phyloP scores from a whole-genome alignment of 208 protist species.

The Leishmania guyanensis region DNA sequence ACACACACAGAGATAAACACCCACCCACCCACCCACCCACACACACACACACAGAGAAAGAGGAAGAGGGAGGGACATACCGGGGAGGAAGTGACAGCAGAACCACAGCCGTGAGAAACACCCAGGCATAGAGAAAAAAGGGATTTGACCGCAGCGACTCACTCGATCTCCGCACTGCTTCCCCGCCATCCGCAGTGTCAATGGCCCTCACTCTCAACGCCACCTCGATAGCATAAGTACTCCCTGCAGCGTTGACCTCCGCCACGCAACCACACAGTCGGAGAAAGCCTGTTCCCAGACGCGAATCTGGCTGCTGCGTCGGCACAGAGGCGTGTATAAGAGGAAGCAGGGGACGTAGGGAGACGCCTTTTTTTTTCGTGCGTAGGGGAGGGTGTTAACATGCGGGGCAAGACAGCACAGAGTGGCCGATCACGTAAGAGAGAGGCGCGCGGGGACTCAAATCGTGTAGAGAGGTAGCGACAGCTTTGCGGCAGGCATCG shows the following conservation, averaged over 20 bases:
- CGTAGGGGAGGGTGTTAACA: not conserved
- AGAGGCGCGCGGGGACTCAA: constrained; percentile 18
- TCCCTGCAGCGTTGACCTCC: not conserved
- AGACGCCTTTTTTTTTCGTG: too few relatives aligned
- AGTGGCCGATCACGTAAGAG: not conserved
- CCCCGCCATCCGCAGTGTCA: not conserved
- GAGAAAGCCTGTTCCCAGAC: not conserved
- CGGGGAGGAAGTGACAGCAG: not conserved
- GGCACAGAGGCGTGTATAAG: not conserved
- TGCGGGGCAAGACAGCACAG: not conserved
- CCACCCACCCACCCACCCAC: not conserved
- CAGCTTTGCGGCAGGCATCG: constrained; percentile 60
- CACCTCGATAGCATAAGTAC: not conserved
- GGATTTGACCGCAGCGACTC: not conserved
- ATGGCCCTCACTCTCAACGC: not conserved
- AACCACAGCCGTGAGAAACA: not conserved
- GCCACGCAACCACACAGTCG: not conserved
- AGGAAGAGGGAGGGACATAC: not conserved
- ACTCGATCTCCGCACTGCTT: not conserved
- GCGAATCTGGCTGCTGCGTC: not conserved
- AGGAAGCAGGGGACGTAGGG: not conserved
- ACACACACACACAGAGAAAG: not conserved
- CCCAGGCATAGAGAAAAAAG: not conserved
- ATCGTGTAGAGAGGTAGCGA: constrained; percentile 56
- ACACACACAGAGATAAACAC: too few relatives aligned